These are phyloP conservation scores for Kwoniella heveanensis DNA, from an alignment of 768 basidiomycete genomes.

Conservation along the genomic window DNA sequence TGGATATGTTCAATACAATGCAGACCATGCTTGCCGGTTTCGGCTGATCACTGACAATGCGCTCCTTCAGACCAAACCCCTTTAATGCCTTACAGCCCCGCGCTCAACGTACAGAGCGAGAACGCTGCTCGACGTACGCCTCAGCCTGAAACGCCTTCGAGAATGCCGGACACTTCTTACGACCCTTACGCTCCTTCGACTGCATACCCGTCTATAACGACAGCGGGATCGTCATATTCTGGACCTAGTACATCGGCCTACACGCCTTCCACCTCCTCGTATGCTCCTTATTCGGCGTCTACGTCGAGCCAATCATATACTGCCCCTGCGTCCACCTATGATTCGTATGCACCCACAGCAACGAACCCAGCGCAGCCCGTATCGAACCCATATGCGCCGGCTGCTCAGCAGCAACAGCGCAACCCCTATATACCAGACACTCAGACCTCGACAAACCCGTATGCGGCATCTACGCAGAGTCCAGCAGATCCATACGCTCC, in stretches of 20 bases:
- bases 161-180: slow-evolving; percentile 19
- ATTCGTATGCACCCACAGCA: slow-evolving; percentile 1
- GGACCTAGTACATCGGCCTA: slow-evolving; percentile 1
- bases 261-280: slow-evolving; percentile 7
- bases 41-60: too few relatives aligned
- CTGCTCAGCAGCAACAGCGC: neutral
- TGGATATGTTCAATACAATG: neutral
- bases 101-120: slow-evolving; percentile 19
- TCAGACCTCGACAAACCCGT: slow-evolving; percentile 5
- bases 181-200: slow-evolving; percentile 32
- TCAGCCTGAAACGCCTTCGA: slow-evolving; percentile 28
- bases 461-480: slow-evolving; percentile 21
- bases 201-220: slow-evolving; percentile 1
- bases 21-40: too few relatives aligned
- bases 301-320: slow-evolving; percentile 14
- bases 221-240: slow-evolving; percentile 1
- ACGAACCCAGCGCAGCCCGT: too few relatives aligned
- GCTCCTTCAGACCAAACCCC: slow-evolving; percentile 3
- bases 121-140: slow-evolving; percentile 49
- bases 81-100: slow-evolving; percentile 11
- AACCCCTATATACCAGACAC: neutral
- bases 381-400: slow-evolving; percentile 7
- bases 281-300: slow-evolving; percentile 23
- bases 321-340: slow-evolving; percentile 7
- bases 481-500: slow-evolving; percentile 14